phyloP scores from a whole-genome alignment of 345 rosid genomes.

The Populus nigra region DNA sequence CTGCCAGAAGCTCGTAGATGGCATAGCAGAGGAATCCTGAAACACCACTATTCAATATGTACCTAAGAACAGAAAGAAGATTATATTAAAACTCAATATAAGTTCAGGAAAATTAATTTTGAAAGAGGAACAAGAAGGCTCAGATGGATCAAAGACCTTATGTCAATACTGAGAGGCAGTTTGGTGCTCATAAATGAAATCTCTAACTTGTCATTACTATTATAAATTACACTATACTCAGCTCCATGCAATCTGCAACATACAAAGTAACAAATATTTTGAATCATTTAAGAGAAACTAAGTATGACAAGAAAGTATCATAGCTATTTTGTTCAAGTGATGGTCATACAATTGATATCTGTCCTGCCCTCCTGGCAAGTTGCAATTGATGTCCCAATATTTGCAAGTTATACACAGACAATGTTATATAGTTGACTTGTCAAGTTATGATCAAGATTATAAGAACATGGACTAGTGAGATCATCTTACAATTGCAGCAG shows the following conservation, averaged over 20 bases:
- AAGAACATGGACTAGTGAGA: background rate
- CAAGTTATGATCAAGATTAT: background rate
- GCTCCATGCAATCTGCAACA: slow-evolving; percentile 32
- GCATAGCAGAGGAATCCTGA: slow-evolving; percentile 42
- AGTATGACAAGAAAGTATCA: background rate
- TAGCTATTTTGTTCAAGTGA: background rate
- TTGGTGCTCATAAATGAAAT: slow-evolving; percentile 35
- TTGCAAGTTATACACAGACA: slow-evolving; percentile 11
- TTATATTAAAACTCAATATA: background rate
- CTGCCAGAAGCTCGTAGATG: slow-evolving; percentile 30
- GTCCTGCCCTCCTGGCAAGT: slow-evolving; percentile 25
- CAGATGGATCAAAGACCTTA: slow-evolving; percentile 18
- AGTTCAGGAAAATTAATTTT: background rate
- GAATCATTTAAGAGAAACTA: background rate
- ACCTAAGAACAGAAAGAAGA: slow-evolving; percentile 17
- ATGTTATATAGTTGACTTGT: background rate
- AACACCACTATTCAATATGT: slow-evolving; percentile 34
- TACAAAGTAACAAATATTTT: background rate
- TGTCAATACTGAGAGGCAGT: slow-evolving; percentile 38
- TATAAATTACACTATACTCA: slow-evolving; percentile 22
- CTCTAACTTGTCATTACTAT: slow-evolving; percentile 25
- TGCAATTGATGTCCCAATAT: slow-evolving; percentile 44
- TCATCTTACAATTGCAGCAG: too few relatives aligned
- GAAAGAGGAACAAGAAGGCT: background rate
- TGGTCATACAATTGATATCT: slow-evolving; percentile 25